These are phyloP conservation scores for Aureobasidium uvarum DNA, from an alignment of 2,329 filamentous ascomycete genomes.

Conservation along the genomic window DNA sequence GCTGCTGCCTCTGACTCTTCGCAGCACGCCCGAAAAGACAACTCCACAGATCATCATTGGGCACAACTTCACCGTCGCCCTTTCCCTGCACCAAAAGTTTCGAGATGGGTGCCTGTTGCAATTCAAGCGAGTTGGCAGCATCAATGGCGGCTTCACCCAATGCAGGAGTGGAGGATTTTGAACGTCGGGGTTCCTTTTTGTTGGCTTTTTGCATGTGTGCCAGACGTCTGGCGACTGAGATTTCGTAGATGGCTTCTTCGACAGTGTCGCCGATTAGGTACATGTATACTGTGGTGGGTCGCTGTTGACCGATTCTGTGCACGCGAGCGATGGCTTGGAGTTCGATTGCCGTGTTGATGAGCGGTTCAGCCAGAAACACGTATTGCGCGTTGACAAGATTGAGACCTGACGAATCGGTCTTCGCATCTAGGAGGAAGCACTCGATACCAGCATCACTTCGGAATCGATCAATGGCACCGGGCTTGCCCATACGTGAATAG, in stretches of 20 bases:
- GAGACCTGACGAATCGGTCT: constrained; percentile 81
- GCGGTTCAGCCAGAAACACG: constrained; percentile 89
- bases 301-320: constrained; percentile 86
- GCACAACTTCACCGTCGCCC: constrained; percentile 74
- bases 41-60: constrained; percentile 77
- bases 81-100: constrained; percentile 69
- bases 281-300: constrained; percentile 90
- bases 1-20: constrained; percentile 31
- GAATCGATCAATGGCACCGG: constrained; percentile 71
- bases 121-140: constrained; percentile 77
- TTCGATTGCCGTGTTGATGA: constrained; percentile 91
- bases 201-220: constrained; percentile 61
- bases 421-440: constrained; percentile 85
- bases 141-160: constrained; percentile 66
- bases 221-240: constrained; percentile 75
- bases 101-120: constrained; percentile 69
- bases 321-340: constrained; percentile 93
- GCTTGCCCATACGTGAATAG: constrained; percentile 66
- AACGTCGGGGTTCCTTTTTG: constrained; percentile 29
- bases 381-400: constrained; percentile 92
- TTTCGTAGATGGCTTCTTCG: constrained; percentile 85
- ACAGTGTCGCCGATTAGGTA: constrained; percentile 90
- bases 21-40: constrained; percentile 71
- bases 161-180: constrained; percentile 35
- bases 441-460: constrained; percentile 70